Evolutionary conservation across 2,329 filamentous ascomycete species (phyloP).

Genomic region (Lachnellula subtilissima): DNA sequence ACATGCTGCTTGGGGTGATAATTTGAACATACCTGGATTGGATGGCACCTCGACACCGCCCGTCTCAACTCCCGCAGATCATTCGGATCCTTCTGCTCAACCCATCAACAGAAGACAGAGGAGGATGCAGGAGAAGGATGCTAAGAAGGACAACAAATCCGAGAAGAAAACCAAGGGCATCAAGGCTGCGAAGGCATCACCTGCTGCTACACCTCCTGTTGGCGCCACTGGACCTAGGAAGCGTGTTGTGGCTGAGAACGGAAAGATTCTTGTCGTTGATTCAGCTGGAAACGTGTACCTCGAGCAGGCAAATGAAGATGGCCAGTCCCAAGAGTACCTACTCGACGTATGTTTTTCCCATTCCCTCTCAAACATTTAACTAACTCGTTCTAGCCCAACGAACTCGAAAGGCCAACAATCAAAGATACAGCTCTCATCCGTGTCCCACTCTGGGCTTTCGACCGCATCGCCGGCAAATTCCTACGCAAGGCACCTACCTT

Average conservation of each 20-base stretch:
- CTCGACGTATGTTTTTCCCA: conserved; percentile 65
- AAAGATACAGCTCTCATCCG: conserved; percentile 78
- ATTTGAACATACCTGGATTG: conserved; percentile 65
- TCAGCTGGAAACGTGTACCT: conserved; percentile 87
- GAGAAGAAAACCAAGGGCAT: conserved; percentile 48
- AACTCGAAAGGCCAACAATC: conserved; percentile 72
- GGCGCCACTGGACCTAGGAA: conserved; percentile 74
- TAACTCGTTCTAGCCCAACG: conserved; percentile 56
- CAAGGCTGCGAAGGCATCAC: conserved; percentile 43
- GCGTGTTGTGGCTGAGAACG: conserved; percentile 87
- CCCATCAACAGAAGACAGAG: conserved; percentile 80
- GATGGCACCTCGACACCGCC: conserved; percentile 44
- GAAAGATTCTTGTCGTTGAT: conserved; percentile 91
- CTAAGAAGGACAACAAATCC: conserved; percentile 60
- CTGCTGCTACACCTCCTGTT: conserved; percentile 35
- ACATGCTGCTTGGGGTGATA: conserved; percentile 85
- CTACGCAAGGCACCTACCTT: conserved; percentile 36
- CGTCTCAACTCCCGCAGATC: conserved; percentile 42
- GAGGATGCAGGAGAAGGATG: conserved; percentile 80
- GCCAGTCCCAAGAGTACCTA: conserved; percentile 74
- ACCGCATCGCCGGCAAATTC: conserved; percentile 48
- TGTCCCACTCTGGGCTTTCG: conserved; percentile 70
- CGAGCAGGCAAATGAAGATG: conserved; percentile 87
- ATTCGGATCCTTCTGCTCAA: conserved; percentile 43
- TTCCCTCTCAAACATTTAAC: conserved; percentile 13